Evolutionary conservation across 441 rosid species (phyloP), one percentile per base, ranked within the genome.

Genomic region (Erysimum pusillum): DNA sequence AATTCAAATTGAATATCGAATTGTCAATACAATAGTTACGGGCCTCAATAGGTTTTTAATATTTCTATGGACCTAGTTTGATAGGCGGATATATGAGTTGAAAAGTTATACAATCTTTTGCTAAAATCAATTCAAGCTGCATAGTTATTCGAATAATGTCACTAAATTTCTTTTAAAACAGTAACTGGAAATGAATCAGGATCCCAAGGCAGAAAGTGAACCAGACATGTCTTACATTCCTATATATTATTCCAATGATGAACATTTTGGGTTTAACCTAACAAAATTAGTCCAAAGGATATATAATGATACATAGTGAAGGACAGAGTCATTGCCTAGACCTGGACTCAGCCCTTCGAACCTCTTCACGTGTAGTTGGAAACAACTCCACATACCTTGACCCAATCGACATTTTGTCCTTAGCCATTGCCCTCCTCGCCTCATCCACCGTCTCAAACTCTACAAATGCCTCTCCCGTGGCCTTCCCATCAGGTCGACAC

Each of bases 401-500:
- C 38, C 98, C 96, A 14, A 93, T 90, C 18, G 87, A 86, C 98
- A 88, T 89, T 88, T 89, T 93, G 83, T 93, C 97, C 84, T 87
- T 93, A 73, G 76, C 68, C 97, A 93, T 93, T 4, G 98, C 97
- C 69, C 83, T 84, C 83, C 80, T 90, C 2, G 97, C 97, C 83
- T 91, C 98, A 4, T 88, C 97, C 0, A 71, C 74, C 1, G 96
- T 86, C 67, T 76, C 80, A 81, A 93, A 93, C 86, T 88, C 97
- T 67, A 89, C 98, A 71, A 75, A 93, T 10, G 97, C 97, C 81
- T 93, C 96, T 32, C 98, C 97, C 0, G 97, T 93, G 80, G 98
- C 94, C 79, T 89, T 91, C 73, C 98, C 98, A 79, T 91, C 97
- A 5, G 94, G 90, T 45, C 96, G 89, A 81, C 93, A 93, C 20